Percentiles rank a stretch among this genome's conserved stretches.
Evolutionary conservation across 148 eudicot genomes (phyloP).

Genomic region (Beta vulgaris): DNA sequence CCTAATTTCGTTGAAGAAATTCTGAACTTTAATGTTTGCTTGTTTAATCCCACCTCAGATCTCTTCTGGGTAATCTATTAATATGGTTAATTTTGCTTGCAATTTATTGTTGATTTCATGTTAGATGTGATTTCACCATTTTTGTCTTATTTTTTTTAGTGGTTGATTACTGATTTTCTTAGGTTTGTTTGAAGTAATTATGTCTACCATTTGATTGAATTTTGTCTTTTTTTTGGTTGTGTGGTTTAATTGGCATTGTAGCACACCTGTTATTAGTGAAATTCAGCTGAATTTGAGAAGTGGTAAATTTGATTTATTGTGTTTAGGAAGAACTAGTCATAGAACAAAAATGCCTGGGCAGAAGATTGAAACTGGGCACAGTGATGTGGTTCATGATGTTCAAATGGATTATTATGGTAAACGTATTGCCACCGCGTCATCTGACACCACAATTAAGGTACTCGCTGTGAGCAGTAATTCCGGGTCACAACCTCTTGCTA

Average conservation of each 20-base stretch:
- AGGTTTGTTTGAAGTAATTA: background rate
- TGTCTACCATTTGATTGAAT: background rate
- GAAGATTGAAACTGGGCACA: conserved; percentile 82
- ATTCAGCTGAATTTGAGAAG: background rate
- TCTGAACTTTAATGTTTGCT: conserved; percentile 1
- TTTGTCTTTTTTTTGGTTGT: background rate
- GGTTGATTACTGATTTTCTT: background rate
- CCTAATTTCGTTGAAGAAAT: background rate
- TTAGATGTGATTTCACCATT: background rate
- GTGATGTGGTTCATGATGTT: conserved; percentile 78
- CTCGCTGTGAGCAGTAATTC: conserved; percentile 52
- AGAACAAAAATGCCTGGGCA: conserved; percentile 60
- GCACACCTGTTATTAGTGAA: background rate
- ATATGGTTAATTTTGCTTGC: background rate
- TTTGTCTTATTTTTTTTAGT: background rate
- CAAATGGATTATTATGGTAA: conserved; percentile 93
- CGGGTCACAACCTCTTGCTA: conserved; percentile 63
- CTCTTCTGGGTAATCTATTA: conserved; percentile 5
- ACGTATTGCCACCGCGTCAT: conserved; percentile 80
- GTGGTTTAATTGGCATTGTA: conserved; percentile 3
- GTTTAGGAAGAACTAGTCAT: background rate
- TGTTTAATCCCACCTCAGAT: conserved; percentile 20
- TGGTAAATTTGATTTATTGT: background rate
- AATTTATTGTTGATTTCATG: background rate
- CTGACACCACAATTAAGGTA: conserved; percentile 68